Base-by-base conservation (phyloP, 2,329 filamentous ascomycete species). In the Aspergillus neoniger region DNA sequence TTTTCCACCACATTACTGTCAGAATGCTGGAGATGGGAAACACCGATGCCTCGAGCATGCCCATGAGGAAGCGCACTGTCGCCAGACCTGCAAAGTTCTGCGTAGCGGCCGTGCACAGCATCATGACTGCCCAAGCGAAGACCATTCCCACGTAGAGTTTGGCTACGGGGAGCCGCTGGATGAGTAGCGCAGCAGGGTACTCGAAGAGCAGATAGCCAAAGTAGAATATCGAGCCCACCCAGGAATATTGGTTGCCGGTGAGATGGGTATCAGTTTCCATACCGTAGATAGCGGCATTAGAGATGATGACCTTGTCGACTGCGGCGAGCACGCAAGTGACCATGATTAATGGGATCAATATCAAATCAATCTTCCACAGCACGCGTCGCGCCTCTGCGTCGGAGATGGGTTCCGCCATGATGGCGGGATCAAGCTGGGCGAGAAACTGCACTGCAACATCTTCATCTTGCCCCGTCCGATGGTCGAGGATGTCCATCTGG, bases 241-340 rank as follows among this genome's bases (percentile, higher is more conserved):
- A 54, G 51, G 43, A 51, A 32, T 59, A 59, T 21, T 59, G 30
- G 12, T 55, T 44, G 3, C 57, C 52, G 1, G 52, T 38, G 10
- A 59, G 43, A 21, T 55, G 9, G 43, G 57, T 59, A 36, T 55
- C 51, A 5, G 41, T 21, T 2, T 21, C 9, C 50, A 59, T 48
- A 5, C 52, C 57, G 23, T 49, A 59, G 57, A 59, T 38, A 10
- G 57, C 43, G 3, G 50, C 41, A 25, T 54, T 55, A 25, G 50
- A 49, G 30, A 59, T 48, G 50, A 55, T 49, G 30, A 43, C 52
- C 43, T 59, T 59, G 43, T 59, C 57, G 38, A 59, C 41, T 9
- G 49, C 49, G 5, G 49, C 49, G 14, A 55, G 51, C 3, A 59
- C 38, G n/a, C 53, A 19, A 14, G 51, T 55, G 6, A 41, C 30